These are phyloP conservation scores for Teratosphaeria nubilosa DNA, from an alignment of 2,329 filamentous ascomycete species.

Conservation along the genomic window DNA sequence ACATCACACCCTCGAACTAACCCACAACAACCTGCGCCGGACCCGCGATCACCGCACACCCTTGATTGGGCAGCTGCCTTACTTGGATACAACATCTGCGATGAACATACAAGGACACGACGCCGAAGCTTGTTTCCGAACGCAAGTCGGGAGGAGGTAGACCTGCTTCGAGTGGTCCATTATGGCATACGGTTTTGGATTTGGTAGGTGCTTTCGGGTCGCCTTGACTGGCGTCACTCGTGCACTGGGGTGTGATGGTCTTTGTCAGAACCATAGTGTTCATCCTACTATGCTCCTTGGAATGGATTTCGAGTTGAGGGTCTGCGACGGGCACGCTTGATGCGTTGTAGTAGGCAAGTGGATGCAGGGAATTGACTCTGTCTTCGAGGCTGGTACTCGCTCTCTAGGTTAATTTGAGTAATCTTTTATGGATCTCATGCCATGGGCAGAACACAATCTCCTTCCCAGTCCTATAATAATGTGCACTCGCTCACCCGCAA, in stretches of 20 bases:
- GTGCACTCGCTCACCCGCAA: too few species aligned
- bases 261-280: constrained; percentile 16
- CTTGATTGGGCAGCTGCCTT: background rate
- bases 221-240: constrained; percentile 15
- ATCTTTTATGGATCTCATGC: background rate
- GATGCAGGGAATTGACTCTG: background rate
- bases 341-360: constrained; percentile 1
- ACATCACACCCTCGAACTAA: background rate
- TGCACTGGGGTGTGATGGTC: constrained; percentile 1
- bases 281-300: constrained; percentile 19
- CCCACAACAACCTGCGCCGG: background rate
- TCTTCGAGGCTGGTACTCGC: background rate
- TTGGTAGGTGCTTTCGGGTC: constrained; percentile 5
- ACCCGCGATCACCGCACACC: background rate
- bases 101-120: background rate
- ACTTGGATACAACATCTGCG: background rate
- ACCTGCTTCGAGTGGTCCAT: constrained; percentile 21
- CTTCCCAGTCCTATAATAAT: too few species aligned
- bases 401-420: background rate
- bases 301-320: constrained; percentile 3
- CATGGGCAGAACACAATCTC: background rate
- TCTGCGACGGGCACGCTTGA: constrained; percentile 6
- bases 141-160: constrained; percentile 27
- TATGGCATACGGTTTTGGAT: background rate
- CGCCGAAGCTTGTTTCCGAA: constrained; percentile 22